phyloP scores from a whole-genome alignment of 2,329 filamentous ascomycete species.

The Fusarium bulbicola region DNA sequence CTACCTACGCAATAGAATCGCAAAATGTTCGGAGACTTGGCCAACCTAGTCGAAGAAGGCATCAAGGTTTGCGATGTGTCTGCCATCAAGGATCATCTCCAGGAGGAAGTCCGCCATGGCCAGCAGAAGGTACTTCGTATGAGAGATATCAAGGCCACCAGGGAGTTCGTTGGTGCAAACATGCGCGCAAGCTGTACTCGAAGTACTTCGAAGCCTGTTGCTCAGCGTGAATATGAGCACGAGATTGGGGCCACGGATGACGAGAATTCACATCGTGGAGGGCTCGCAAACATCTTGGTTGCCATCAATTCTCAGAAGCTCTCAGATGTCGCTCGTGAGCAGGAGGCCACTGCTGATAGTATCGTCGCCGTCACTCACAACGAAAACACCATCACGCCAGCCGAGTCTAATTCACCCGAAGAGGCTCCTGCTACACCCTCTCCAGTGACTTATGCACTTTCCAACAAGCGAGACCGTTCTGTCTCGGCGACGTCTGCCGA shows the following conservation, averaged over 20 bases:
- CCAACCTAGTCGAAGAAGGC: background rate
- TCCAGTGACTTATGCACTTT: too few species aligned
- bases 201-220: background rate
- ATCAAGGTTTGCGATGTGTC: background rate
- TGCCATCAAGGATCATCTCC: background rate
- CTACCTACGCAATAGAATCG: background rate
- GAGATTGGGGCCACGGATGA: background rate
- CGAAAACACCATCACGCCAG: background rate
- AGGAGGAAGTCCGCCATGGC: background rate
- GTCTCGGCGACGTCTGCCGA: background rate
- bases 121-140: background rate
- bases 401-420: background rate
- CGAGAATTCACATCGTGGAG: background rate
- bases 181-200: background rate
- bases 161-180: background rate
- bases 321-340: background rate
- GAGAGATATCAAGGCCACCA: background rate
- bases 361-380: background rate
- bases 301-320: background rate
- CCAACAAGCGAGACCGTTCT: conserved; percentile 1
- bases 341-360: background rate
- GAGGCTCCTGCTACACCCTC: background rate
- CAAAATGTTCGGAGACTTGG: background rate
- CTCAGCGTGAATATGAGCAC: background rate
- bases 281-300: background rate